Base-by-base conservation (phyloP, 208 protist species). In the Wallacemonas sp. region DNA sequence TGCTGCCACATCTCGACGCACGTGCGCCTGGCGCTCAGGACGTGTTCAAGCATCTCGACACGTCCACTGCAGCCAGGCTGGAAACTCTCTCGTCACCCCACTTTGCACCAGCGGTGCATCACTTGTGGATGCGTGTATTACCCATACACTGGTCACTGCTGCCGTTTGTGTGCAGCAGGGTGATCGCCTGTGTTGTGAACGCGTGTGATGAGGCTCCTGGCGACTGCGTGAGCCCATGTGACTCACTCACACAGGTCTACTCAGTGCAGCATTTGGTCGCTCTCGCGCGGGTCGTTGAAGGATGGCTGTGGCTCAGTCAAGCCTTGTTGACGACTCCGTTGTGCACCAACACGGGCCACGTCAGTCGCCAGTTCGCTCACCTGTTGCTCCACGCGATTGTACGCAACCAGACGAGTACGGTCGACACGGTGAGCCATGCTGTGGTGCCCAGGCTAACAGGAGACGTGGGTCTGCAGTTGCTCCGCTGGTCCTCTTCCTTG, bases 111-210 rank as follows among this genome's bases (percentile, higher is more conserved):
- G 51, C 30, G 4, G 30, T 19, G 15, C 26, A 39, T 21, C 30
- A 33, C 51, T 38, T 58, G 8, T 58, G 51, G 51, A 9, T 17
- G n/a, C 2, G 19, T 4, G 51, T 58, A 31, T 14, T 58, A 8
- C 51, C 51, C 9, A 26, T 9, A 4, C 51, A 58, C 17, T 58
- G 51, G 51, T 39, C 51, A 58, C 15, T n/a, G 28, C 46, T 54
- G 21, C 46, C 46, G 4, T 12, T 14, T 9, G 46, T 54, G 46
- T 31, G 46, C 26, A 21, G 31, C n/a, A 9, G 46, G 17, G 31
- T 54, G 44, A 49, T 15, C 22, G 44, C 38, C 12, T 42, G 38
- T 42, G 38, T 42, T 17, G 38, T 42, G 38, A 42, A 17, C n/a
- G 38, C 0, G 38, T 11, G 38, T 42, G 38, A 42, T 42, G 38